Conservation (phyloP, 176 grass and related monocot species). For the Calamus simplicifolius region DNA sequence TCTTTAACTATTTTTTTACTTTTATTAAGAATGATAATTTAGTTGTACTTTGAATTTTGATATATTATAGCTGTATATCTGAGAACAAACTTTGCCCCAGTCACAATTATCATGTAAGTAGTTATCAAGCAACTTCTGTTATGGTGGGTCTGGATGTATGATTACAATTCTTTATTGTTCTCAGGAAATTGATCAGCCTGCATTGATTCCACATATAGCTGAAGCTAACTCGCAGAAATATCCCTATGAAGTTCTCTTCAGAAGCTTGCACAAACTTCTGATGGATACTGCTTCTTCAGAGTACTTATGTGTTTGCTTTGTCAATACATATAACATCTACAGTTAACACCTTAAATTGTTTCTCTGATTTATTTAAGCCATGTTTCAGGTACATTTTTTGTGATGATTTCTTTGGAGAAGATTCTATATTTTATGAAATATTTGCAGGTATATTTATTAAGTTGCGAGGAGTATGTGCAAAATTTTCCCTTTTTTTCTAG, state of each 20-base stretch:
- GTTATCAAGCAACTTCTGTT: no score
- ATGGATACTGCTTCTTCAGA: constrained; percentile 98
- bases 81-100: no score
- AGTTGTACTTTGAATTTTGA: no score
- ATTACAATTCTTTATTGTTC: background rate
- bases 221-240: constrained; percentile 97
- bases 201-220: constrained; percentile 98
- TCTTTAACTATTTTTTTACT: no score
- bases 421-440: constrained; percentile 89
- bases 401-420: constrained; percentile 93
- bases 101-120: no score
- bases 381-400: constrained; percentile 81
- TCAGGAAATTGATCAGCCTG: constrained; percentile 98
- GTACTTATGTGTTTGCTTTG: constrained; percentile 35
- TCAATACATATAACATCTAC: no score
- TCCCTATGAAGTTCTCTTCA: constrained; percentile 99
- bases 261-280: constrained; percentile 97
- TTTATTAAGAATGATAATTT: no score
- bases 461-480: constrained; percentile 2
- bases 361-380: background rate
- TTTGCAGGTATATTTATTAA: constrained; percentile 69
- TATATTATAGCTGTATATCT: no score
- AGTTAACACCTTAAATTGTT: no score
- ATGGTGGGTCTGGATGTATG: no score
- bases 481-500: constrained; percentile 8